Conservation (phyloP, 768 basidiomycete genomes). For the Termitomyces sp. region DNA sequence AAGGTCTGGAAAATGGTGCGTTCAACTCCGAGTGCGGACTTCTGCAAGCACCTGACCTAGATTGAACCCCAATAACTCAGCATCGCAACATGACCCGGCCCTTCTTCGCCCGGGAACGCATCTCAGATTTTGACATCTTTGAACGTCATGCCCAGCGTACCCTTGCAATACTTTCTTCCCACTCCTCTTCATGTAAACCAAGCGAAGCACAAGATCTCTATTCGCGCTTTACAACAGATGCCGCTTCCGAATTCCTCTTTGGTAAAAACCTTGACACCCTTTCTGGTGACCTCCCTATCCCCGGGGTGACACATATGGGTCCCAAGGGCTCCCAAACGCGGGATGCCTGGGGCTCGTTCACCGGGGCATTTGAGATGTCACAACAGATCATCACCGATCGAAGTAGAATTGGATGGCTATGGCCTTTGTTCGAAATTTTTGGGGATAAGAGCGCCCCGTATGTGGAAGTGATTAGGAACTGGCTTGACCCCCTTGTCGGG, state of each 20-base stretch:
- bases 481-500: slow-evolving; percentile 62
- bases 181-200: slow-evolving; percentile 32
- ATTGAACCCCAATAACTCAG: slow-evolving; percentile 24
- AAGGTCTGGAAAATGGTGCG: slow-evolving; percentile 64
- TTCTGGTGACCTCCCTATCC: slow-evolving; percentile 44
- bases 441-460: slow-evolving; percentile 46
- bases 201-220: slow-evolving; percentile 68
- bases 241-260: slow-evolving; percentile 71
- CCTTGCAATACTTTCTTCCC: slow-evolving; percentile 40
- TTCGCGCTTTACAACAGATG: slow-evolving; percentile 63
- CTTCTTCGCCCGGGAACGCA: slow-evolving; percentile 70
- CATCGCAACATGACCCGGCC: slow-evolving; percentile 66
- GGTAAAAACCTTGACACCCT: slow-evolving; percentile 61
- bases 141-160: slow-evolving; percentile 49
- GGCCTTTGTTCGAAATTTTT: slow-evolving; percentile 60
- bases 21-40: not conserved
- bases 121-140: slow-evolving; percentile 65
- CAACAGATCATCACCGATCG: slow-evolving; percentile 48
- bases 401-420: slow-evolving; percentile 47
- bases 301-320: slow-evolving; percentile 40
- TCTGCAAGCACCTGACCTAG: not conserved
- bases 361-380: slow-evolving; percentile 51
- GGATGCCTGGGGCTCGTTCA: slow-evolving; percentile 60
- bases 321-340: slow-evolving; percentile 57
- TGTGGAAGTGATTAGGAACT: slow-evolving; percentile 45